Conservation (phyloP, 148 eudicot species). For the Nepenthes gracilis region DNA sequence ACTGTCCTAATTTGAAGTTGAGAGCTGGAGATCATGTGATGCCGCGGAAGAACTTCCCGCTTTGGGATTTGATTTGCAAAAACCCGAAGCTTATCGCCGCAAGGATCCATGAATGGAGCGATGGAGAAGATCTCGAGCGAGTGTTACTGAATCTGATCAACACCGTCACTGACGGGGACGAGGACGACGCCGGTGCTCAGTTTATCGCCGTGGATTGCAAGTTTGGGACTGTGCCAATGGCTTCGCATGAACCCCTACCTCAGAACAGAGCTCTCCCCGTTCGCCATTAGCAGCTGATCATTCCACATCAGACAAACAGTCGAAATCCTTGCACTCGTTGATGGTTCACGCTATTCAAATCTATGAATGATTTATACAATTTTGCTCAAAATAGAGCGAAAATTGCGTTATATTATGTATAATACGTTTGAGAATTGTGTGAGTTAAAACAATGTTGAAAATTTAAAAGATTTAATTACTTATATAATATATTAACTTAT, state of each 20-base stretch:
- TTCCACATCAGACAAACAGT: too few relatives aligned
- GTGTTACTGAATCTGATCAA: constrained; percentile 10
- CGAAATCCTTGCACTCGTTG: too few relatives aligned
- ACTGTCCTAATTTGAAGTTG: constrained; percentile 20
- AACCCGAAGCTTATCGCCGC: constrained; percentile 16
- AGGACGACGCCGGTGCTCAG: not conserved
- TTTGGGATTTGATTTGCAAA: constrained; percentile 20
- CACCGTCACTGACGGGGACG: not conserved
- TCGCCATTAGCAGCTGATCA: constrained; percentile 14
- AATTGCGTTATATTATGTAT: too few relatives aligned
- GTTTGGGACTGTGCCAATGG: constrained; percentile 35
- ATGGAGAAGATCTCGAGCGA: constrained; percentile 20
- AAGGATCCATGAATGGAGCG: constrained; percentile 25
- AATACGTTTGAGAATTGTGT: too few relatives aligned
- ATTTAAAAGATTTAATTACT: too few relatives aligned
- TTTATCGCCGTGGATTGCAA: constrained; percentile 42
- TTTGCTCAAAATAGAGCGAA: too few relatives aligned
- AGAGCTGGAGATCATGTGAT: constrained; percentile 19
- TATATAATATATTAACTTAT: too few relatives aligned
- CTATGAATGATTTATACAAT: too few relatives aligned
- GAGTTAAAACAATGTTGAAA: too few relatives aligned
- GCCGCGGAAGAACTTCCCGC: constrained; percentile 26
- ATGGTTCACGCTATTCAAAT: too few relatives aligned
- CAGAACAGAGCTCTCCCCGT: constrained; percentile 28
- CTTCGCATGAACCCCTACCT: constrained; percentile 32